Conservation (phyloP, 2,329 filamentous ascomycete species). For the Diaporthe citriasiana region DNA sequence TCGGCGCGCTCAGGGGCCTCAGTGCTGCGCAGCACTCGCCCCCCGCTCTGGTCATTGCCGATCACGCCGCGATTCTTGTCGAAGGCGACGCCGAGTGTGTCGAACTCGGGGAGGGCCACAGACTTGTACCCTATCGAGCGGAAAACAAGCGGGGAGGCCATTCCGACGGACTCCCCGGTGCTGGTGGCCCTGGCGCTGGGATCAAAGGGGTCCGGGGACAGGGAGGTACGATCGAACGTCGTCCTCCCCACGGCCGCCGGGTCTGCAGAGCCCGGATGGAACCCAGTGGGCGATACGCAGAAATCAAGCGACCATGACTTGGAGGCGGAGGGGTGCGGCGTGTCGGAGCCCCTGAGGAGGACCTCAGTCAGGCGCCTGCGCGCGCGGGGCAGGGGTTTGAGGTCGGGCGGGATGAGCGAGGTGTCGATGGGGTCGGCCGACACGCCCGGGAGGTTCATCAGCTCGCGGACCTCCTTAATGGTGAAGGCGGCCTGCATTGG, state of each 20-base stretch:
- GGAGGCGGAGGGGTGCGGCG: slow-evolving; percentile 59
- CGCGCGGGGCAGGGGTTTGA: slow-evolving; percentile 80
- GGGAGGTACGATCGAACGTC: slow-evolving; percentile 73
- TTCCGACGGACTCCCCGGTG: slow-evolving; percentile 63
- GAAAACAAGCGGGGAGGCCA: slow-evolving; percentile 83
- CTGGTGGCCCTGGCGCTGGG: slow-evolving; percentile 62
- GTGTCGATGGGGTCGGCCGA: slow-evolving; percentile 78
- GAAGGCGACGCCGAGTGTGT: slow-evolving; percentile 82
- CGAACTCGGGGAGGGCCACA: slow-evolving; percentile 80
- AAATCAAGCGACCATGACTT: slow-evolving; percentile 90
- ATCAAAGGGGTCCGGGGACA: slow-evolving; percentile 68
- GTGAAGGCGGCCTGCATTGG: slow-evolving; percentile 95
- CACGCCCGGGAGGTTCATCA: slow-evolving; percentile 82
- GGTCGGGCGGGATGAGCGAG: slow-evolving; percentile 75
- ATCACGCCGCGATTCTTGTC: slow-evolving; percentile 81
- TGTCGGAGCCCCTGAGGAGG: slow-evolving; percentile 79
- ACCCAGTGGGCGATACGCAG: slow-evolving; percentile 81
- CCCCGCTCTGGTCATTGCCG: slow-evolving; percentile 81
- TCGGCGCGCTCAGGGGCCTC: slow-evolving; percentile 49
- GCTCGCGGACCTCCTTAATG: slow-evolving; percentile 92
- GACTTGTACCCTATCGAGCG: slow-evolving; percentile 97
- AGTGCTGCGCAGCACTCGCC: slow-evolving; percentile 70
- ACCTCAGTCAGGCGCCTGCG: slow-evolving; percentile 85
- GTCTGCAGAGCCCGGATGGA: slow-evolving; percentile 65
- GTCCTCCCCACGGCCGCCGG: slow-evolving; percentile 72